These are phyloP conservation scores for Ophiostoma perfectum DNA, from an alignment of 2,329 filamentous ascomycete species.

Conservation along the genomic window DNA sequence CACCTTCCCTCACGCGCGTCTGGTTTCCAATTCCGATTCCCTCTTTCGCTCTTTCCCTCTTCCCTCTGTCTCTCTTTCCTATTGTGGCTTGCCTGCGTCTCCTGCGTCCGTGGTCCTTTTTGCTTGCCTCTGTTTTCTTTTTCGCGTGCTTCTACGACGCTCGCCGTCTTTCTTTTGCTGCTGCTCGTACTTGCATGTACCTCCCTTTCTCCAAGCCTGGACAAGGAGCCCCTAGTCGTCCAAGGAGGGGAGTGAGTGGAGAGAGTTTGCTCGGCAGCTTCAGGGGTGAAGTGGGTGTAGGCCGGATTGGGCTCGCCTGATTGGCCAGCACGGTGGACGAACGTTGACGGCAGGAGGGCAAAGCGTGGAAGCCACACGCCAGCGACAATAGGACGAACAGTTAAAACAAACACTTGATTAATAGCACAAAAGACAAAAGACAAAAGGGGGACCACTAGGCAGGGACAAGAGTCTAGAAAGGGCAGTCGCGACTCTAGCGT, in stretches of 20 bases:
- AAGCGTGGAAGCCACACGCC: constrained; percentile 3
- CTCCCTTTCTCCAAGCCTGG: neutral
- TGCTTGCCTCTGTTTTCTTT: neutral
- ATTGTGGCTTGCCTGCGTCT: neutral
- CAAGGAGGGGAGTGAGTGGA: neutral
- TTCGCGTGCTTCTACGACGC: neutral
- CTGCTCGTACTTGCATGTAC: neutral
- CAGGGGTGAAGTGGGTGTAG: constrained; percentile 13
- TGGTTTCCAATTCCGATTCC: neutral
- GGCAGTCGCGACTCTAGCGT: constrained; percentile 10
- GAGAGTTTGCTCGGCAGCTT: neutral
- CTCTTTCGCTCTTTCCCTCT: neutral
- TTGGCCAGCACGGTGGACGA: neutral
- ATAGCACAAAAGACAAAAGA: neutral
- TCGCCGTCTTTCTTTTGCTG: neutral
- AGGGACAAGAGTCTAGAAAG: constrained; percentile 9
- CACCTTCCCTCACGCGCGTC: neutral
- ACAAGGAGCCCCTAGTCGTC: too few species aligned
- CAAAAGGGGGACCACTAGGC: constrained; percentile 1
- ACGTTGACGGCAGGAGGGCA: constrained; percentile 8
- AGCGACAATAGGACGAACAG: neutral
- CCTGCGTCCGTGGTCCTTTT: constrained; percentile 3
- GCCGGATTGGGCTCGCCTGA: neutral
- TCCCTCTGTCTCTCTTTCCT: neutral
- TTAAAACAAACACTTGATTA: neutral